Evolutionary conservation across 768 basidiomycete genomes (phyloP), one percentile per base, ranked within the genome.

Genomic region (Rossbeevera mucosa): DNA sequence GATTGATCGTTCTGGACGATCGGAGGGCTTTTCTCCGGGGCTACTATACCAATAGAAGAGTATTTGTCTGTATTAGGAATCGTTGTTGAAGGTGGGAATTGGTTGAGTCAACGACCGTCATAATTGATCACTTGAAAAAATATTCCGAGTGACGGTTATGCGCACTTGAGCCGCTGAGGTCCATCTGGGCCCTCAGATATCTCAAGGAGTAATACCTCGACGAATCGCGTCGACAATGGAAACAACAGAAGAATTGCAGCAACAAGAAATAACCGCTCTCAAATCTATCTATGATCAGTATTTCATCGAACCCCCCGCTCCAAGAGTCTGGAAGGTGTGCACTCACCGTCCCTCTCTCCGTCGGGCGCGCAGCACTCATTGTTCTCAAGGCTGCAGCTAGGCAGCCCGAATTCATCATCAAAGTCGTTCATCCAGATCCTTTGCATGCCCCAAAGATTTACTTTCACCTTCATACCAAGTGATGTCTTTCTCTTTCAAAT

Each of bases 201-300:
- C 76, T 83, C 80, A 78, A 76, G 75, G 71, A 76, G 49, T 36
- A 18, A 61, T 54, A 50, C 49, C 9, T 1, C 1, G 7, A 1
- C 26, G 26, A n/a, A 59, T 56, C 50, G 58, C 40, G 18, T 29
- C 50, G 36, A 50, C 55, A 55, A 89, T 91, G 88, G 88, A 89
- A 72, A 79, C 82, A 55, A 76, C 79, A 53, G 82, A 84, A 73
- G 85, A 88, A 74, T 75, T 77, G 64, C 80, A 79, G 66, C 74
- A 76, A 54, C 70, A 74, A 59, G 90, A 93, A 76, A 86, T 92
- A 56, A 86, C 84, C 45, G 87, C 83, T 26, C 75, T 92, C 56
- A 80, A 81, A 66, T 85, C 88, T 54, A 93, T 92, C 55, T 92
- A 87, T 71, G 85, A 77, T 59, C 80, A 86, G 55, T 83, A 91